Evolutionary conservation across 495 filamentous ascomycete species (phyloP).

Genomic region (Massariosphaeria phaeospora): DNA sequence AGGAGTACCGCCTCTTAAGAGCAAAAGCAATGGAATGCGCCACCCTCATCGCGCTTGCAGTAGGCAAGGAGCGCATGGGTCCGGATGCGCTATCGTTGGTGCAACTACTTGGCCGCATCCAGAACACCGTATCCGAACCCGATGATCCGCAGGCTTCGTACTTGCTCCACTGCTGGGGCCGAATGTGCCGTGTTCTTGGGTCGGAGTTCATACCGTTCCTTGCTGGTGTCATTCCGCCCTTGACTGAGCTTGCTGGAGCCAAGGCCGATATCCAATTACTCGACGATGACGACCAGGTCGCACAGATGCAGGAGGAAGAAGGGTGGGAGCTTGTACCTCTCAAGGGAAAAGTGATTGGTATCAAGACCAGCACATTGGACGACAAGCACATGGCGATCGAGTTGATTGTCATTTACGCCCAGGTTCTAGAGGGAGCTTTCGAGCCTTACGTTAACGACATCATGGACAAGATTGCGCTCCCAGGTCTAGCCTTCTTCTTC

Average conservation of each 20-base stretch:
- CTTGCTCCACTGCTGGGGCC: conserved; percentile 97
- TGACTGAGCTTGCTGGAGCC: conserved; percentile 83
- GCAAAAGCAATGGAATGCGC: conserved; percentile 99
- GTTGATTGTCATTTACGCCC: conserved; percentile 92
- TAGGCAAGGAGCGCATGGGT: conserved; percentile 88
- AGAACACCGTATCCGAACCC: conserved; percentile 78
- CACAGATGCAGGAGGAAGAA: conserved; percentile 88
- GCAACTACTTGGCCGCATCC: conserved; percentile 78
- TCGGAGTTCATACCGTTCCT: conserved; percentile 89
- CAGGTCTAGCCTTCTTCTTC: conserved; percentile 97
- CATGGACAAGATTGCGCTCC: conserved; percentile 93
- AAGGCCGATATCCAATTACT: conserved; percentile 97
- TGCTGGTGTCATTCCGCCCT: conserved; percentile 86
- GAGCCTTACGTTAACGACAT: conserved; percentile 87
- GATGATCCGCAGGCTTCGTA: conserved; percentile 98
- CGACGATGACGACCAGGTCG: conserved; percentile 92
- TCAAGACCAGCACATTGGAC: conserved; percentile 92
- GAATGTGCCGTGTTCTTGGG: conserved; percentile 94
- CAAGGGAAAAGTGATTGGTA: conserved; percentile 95
- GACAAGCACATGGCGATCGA: conserved; percentile 99
- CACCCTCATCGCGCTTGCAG: conserved; percentile 90
- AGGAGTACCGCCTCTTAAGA: conserved; percentile 83
- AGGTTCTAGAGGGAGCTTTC: conserved; percentile 85
- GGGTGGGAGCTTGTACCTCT: conserved; percentile 97
- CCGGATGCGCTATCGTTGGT: conserved; percentile 80